phyloP scores from a whole-genome alignment of 441 rosid genomes.

The Jatropha podagrica region DNA sequence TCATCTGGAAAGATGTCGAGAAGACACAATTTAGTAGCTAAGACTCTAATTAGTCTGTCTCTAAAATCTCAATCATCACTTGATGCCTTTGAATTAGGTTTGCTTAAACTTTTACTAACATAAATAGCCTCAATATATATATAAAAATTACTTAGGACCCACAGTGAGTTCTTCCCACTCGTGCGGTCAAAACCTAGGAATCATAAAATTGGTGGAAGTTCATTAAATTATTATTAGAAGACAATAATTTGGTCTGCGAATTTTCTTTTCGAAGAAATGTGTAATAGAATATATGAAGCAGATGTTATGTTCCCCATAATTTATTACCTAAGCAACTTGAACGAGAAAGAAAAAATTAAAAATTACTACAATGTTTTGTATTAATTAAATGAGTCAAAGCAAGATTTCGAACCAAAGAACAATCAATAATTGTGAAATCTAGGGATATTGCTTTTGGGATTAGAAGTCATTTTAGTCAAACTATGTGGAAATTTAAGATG shows the following conservation, averaged over 20 bases:
- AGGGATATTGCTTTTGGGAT: neutral
- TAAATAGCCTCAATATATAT: neutral
- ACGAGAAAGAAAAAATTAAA: neutral
- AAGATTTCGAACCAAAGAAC: conserved; percentile 4
- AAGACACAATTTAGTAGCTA: conserved; percentile 14
- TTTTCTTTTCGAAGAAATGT: conserved; percentile 19
- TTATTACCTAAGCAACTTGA: neutral
- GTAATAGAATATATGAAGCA: neutral
- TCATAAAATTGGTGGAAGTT: conserved; percentile 7
- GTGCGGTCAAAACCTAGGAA: conserved; percentile 46
- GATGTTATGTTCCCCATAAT: conserved; percentile 1
- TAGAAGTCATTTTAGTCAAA: conserved; percentile 21
- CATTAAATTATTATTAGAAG: neutral
- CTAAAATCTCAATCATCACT: conserved; percentile 13
- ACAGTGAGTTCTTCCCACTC: conserved; percentile 32
- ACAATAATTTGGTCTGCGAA: conserved; percentile 16
- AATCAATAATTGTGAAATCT: conserved; percentile 23
- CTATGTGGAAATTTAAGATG: conserved; percentile 3
- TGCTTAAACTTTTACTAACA: conserved; percentile 41
- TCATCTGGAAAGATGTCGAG: conserved; percentile 31
- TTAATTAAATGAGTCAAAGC: conserved; percentile 18
- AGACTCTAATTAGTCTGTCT: conserved; percentile 11
- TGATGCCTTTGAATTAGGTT: conserved; percentile 17
- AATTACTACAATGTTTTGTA: neutral
- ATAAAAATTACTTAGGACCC: conserved; percentile 13